Base-by-base conservation (phyloP, 768 basidiomycete species). In the Boletales sp. region DNA sequence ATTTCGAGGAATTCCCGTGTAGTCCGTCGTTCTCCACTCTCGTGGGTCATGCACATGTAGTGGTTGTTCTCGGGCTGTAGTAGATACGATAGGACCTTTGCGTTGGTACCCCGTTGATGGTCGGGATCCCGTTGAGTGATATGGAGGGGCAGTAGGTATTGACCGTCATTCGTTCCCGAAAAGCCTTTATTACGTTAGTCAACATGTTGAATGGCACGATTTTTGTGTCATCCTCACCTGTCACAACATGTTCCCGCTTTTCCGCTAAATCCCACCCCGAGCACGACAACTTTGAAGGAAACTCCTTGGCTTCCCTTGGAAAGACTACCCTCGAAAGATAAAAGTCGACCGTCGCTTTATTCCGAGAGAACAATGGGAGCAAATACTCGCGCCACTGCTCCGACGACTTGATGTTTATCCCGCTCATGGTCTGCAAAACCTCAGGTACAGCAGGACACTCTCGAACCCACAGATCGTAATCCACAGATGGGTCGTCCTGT, bases 91-190 rank as follows among this genome's bases (percentile, higher is more conserved):
- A 71, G 48, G 46, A 64, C 57, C 56, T 66, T 68, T 0, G 81
- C 81, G 41, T 80, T 81, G 2, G 80, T 82, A 28, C 70, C 63
- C 5, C 50, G 59, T 33, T 70, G 69, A 43, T 60, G 60, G 11
- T 57, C 47, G 0, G 58, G 57, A 37, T 70, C 70, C 8, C 39
- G 48, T 41, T 70, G 69, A 7, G 50, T 44, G 12, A 74, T 70
- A 3, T 71, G 61, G 0, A 63, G 51, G 0, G 74, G 74, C 11
- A 75, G 46, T 11, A 64, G 56, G 46, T 80, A 76, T 19, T 59
- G 68, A 1, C 62, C 62, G 33, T 74, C 72, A 13, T 73, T 74
- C 0, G 72, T 73, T 0, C 74, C 72, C 18, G 73, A 74, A 50
- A 73, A 73, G 6, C 72, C 71, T 53, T 46, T 8, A 34, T 30